phyloP scores from a whole-genome alignment of 1,284 basidiomycete species.

The Tylopilus orsonianus region DNA sequence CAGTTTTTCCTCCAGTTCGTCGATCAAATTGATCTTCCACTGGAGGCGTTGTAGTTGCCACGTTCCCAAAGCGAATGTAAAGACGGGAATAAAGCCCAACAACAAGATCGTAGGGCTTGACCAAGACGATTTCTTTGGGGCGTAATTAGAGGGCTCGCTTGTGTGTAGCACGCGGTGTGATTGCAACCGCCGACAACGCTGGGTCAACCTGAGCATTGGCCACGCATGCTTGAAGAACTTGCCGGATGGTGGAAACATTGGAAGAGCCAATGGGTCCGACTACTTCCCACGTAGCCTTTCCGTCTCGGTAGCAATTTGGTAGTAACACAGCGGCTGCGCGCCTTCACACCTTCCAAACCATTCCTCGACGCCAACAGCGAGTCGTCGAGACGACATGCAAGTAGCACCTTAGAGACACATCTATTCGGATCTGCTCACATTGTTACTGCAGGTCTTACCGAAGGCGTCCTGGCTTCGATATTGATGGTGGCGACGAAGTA shows the following conservation, averaged over 20 bases:
- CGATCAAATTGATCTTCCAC: constrained; percentile 95
- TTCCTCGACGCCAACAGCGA: constrained; percentile 5
- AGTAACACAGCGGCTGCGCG: constrained; percentile 12
- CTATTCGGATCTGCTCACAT: constrained; percentile 23
- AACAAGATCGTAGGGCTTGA: constrained; percentile 75
- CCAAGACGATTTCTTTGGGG: constrained; percentile 55
- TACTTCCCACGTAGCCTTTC: constrained; percentile 24
- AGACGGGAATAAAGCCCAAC: constrained; percentile 84
- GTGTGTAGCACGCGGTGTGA: constrained; percentile 19
- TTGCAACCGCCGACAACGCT: constrained; percentile 3
- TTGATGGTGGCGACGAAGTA: constrained; percentile 67
- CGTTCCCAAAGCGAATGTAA: constrained; percentile 89
- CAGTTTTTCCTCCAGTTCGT: constrained; percentile 92
- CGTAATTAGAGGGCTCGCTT: constrained; percentile 39
- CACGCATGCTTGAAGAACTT: constrained; percentile 8
- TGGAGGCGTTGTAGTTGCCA: constrained; percentile 93
- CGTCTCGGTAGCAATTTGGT: background rate
- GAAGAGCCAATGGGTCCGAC: background rate
- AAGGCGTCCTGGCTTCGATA: constrained; percentile 55
- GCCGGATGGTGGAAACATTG: constrained; percentile 22
- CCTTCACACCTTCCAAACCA: constrained; percentile 1
- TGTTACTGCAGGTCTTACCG: constrained; percentile 30
- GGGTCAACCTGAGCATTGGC: constrained; percentile 8
- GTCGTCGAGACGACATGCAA: constrained; percentile 25
- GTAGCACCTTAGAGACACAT: constrained; percentile 13